Evolutionary conservation across 169 alveolate genomes (phyloP).

Genomic region (Eimeria sp.): DNA sequence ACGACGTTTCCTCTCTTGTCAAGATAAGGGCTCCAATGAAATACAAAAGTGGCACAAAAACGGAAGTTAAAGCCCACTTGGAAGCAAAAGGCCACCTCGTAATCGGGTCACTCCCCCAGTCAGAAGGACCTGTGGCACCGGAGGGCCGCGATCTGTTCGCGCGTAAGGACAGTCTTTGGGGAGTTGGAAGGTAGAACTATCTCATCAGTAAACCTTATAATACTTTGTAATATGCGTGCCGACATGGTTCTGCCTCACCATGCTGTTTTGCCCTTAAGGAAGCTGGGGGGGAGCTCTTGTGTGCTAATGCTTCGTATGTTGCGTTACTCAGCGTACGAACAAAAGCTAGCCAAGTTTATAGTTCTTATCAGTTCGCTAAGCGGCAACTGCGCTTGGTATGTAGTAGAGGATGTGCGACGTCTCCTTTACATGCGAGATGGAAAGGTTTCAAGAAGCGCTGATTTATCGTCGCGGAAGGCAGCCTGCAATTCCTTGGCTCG

Average conservation of each 20-base stretch:
- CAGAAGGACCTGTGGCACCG: not conserved
- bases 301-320: not conserved
- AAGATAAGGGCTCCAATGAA: conserved; percentile 18
- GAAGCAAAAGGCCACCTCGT: not conserved
- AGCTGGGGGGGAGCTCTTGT: not conserved
- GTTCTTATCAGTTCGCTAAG: conserved; percentile 40
- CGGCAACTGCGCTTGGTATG: conserved; percentile 68
- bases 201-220: not conserved
- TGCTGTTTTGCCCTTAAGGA: not conserved
- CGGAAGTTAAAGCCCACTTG: not conserved
- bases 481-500: conserved; percentile 57
- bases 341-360: conserved; percentile 15
- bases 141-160: conserved; percentile 42
- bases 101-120: conserved; percentile 8
- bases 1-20: conserved; percentile 8
- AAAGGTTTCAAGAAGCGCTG: conserved; percentile 25
- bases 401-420: conserved; percentile 65
- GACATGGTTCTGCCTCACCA: not conserved
- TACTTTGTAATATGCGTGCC: not conserved
- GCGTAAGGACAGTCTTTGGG: not conserved
- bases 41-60: not conserved
- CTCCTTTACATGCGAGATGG: conserved; percentile 47
- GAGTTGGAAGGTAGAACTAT: not conserved
- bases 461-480: conserved; percentile 30
- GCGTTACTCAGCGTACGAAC: conserved; percentile 63